Base-by-base conservation (phyloP, 352 stramenopile species). In the Pythium sukuiense region DNA sequence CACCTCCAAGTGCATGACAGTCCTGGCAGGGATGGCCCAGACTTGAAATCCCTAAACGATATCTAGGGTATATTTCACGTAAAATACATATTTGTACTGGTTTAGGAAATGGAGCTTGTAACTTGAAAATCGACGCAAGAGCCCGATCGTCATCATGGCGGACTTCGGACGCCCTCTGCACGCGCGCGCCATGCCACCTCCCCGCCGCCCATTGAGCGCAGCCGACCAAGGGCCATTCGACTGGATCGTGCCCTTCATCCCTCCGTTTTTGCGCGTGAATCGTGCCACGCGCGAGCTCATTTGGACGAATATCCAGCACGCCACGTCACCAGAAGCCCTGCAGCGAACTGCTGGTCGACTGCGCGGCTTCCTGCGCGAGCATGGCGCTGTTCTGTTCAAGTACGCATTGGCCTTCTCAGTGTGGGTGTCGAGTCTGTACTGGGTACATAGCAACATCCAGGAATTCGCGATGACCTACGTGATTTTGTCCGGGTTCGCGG, bases 231-330 rank as follows among this genome's bases (percentile, higher is more conserved):
- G 78, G 0, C 69, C 80, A 5, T 63, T 90, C 12, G 84, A 90
- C 59, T 92, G 83, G 83, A 65, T 93, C 50, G 71, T 93, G 58
- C 84, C 86, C n/a, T 95, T 95, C 56, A 84, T 95, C 45, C 87
- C 87, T 37, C 87, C 87, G 30, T 78, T 92, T 48, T 57, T 95
- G 32, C 83, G 87, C 14, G 85, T 95, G 54, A 93, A 93, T 60
- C 73, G 83, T 30, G 80, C 85, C n/a, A 93, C 87, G 39, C 71
- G 81, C n/a, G 77, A 76, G 16, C 67, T 78, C 39, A 71, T 91
- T 16, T 46, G 64, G n/a, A 53, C 61, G 13, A 73, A 70, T 46
- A 49, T 83, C 56, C 45, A 26, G n/a, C 46, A 76, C n/a, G 58
- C 76, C 45, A 48, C 76, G 43, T 81, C 73, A 1, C 75, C 74